A percentile compares a stretch with the other conserved stretches of the same genome.
phyloP scores from a whole-genome alignment of 2,329 filamentous ascomycete genomes.

The Chaetomiaceae sp. region DNA sequence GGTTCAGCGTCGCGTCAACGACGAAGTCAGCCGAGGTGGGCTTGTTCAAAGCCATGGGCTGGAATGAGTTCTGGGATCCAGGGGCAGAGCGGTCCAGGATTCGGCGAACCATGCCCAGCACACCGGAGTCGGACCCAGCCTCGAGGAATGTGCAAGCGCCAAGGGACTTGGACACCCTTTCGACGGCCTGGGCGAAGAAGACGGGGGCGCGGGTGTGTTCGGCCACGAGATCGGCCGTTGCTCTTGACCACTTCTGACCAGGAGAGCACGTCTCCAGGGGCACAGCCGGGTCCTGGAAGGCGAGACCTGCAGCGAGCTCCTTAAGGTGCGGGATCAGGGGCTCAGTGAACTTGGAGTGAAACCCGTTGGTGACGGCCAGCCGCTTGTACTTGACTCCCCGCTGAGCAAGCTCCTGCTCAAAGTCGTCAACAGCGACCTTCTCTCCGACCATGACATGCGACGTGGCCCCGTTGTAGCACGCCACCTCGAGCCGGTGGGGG shows the following conservation, averaged over 20 bases:
- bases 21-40: no score
- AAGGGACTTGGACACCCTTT: slow-evolving; percentile 24
- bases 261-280: no score
- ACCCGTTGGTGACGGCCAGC: slow-evolving; percentile 44
- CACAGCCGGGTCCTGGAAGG: slow-evolving; percentile 28
- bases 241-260: no score
- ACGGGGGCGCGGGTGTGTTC: slow-evolving; percentile 34
- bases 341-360: slow-evolving; percentile 43
- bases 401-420: no score
- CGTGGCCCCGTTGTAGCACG: slow-evolving; percentile 42
- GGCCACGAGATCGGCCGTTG: slow-evolving; percentile 1
- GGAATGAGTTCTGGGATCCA: no score
- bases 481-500: slow-evolving; percentile 35
- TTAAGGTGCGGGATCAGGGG: neutral
- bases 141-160: slow-evolving; percentile 32
- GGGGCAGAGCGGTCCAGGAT: no score
- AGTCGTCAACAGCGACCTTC: no score
- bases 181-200: slow-evolving; percentile 31
- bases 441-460: no score
- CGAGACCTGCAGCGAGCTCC: slow-evolving; percentile 28
- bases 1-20: slow-evolving; percentile 27
- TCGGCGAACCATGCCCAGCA: slow-evolving; percentile 32
- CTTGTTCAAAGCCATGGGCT: no score
- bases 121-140: slow-evolving; percentile 32
- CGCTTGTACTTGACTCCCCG: slow-evolving; percentile 32